phyloP scores from a whole-genome alignment of 1,284 basidiomycete genomes.

The Austropuccinia psidii region DNA sequence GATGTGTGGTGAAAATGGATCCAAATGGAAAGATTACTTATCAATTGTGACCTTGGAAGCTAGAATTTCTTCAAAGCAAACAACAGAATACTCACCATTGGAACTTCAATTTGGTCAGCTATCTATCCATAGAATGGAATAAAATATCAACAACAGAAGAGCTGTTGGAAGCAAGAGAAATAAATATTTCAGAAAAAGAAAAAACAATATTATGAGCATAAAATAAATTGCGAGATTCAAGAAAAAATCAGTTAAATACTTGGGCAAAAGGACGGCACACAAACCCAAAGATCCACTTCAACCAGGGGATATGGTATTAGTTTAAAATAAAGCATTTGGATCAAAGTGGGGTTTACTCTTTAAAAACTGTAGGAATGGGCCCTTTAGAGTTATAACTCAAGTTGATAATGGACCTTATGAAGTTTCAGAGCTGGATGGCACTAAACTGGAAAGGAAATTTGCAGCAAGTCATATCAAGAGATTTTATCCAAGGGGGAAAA shows the following conservation, averaged over 20 bases:
- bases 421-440: not conserved
- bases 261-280: not conserved
- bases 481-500: not conserved
- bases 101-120: slow-evolving; percentile 9
- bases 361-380: not conserved
- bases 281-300: not conserved
- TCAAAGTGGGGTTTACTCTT: not conserved
- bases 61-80: slow-evolving; percentile 1
- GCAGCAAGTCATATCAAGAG: not conserved
- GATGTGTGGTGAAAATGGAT: not conserved
- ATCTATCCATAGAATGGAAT: not conserved
- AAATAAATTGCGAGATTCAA: not conserved
- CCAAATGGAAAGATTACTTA: not conserved
- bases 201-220: not conserved
- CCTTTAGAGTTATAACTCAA: not conserved
- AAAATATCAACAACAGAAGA: not conserved
- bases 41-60: not conserved
- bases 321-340: not conserved
- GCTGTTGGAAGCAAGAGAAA: not conserved
- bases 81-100: not conserved
- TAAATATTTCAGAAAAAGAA: not conserved
- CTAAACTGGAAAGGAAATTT: not conserved
- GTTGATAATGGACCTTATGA: not conserved
- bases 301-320: not conserved
- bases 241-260: not conserved